A percentile compares a stretch with the other conserved stretches of the same genome.
Conservation (phyloP, 1,284 basidiomycete genomes). For the Rhodotorula sp. region DNA sequence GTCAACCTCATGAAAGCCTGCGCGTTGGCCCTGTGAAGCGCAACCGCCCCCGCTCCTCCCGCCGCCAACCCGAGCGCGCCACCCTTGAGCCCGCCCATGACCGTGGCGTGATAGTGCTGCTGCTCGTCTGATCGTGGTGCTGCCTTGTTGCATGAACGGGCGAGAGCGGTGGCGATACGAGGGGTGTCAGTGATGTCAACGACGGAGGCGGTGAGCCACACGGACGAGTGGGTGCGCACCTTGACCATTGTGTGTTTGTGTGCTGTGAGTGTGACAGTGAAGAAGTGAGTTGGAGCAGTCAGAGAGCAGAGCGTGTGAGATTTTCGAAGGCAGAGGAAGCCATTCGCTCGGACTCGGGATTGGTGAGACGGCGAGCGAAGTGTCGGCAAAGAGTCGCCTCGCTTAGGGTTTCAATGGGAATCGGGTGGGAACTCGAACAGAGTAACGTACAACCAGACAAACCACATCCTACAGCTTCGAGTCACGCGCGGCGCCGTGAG, state of each 20-base stretch:
- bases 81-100: constrained; percentile 26
- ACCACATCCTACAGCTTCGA: constrained; percentile 4
- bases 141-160: neutral
- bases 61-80: constrained; percentile 18
- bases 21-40: constrained; percentile 24
- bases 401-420: too few species aligned
- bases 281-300: too few species aligned
- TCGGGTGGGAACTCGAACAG: too few species aligned
- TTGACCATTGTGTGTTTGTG: constrained; percentile 10
- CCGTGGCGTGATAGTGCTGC: constrained; percentile 18
- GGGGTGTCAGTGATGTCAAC: neutral
- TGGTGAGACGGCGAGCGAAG: too few species aligned
- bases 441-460: too few species aligned
- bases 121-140: constrained; percentile 15
- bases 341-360: too few species aligned
- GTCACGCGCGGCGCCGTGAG: neutral
- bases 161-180: neutral
- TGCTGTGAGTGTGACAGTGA: too few species aligned
- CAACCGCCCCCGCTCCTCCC: constrained; percentile 21
- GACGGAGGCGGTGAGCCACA: neutral
- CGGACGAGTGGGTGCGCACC: neutral
- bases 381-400: too few species aligned
- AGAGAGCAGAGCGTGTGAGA: neutral
- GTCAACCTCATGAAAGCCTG: constrained; percentile 28
- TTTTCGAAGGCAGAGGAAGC: too few species aligned